Percentiles rank a stretch among this genome's conserved stretches.
These are phyloP conservation scores for Areca catechu DNA, from an alignment of 176 grass and related monocot genomes.

Conservation along the genomic window DNA sequence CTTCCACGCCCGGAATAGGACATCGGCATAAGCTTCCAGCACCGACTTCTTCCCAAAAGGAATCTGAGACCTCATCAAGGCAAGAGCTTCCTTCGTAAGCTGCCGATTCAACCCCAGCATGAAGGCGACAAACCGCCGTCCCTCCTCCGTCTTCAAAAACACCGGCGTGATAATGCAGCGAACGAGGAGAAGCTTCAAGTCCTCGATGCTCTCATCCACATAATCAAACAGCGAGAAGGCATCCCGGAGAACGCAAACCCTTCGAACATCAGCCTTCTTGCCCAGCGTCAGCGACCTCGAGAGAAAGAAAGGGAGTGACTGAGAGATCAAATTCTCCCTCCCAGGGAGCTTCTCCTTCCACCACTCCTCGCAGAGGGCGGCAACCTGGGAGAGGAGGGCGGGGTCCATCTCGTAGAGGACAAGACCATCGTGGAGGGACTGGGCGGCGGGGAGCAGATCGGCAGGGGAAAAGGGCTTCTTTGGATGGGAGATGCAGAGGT, in stretches of 20 bases:
- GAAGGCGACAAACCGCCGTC: conserved; percentile 51
- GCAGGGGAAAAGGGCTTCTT: conserved; percentile 32
- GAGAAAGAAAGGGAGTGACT: conserved; percentile 83
- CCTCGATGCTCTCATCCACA: conserved; percentile 69
- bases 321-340: conserved; percentile 57
- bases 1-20: conserved; percentile 84
- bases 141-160: conserved; percentile 67
- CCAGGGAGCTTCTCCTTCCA: conserved; percentile 51
- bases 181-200: conserved; percentile 66
- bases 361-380: conserved; percentile 57
- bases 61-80: conserved; percentile 60
- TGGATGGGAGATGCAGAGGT: conserved; percentile 67
- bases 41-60: conserved; percentile 59
- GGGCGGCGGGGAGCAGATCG: conserved; percentile 42
- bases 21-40: conserved; percentile 57
- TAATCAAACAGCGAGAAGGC: conserved; percentile 81
- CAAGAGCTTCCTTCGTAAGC: conserved; percentile 54
- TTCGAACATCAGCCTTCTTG: conserved; percentile 50
- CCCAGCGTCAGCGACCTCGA: conserved; percentile 45
- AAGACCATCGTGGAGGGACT: conserved; percentile 56
- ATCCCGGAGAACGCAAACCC: conserved; percentile 62
- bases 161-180: conserved; percentile 60
- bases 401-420: conserved; percentile 41
- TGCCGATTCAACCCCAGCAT: conserved; percentile 57
- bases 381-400: conserved; percentile 46